Evolutionary conservation across 1,284 basidiomycete genomes (phyloP).

Genomic region (Salmacisia buchloeana): DNA sequence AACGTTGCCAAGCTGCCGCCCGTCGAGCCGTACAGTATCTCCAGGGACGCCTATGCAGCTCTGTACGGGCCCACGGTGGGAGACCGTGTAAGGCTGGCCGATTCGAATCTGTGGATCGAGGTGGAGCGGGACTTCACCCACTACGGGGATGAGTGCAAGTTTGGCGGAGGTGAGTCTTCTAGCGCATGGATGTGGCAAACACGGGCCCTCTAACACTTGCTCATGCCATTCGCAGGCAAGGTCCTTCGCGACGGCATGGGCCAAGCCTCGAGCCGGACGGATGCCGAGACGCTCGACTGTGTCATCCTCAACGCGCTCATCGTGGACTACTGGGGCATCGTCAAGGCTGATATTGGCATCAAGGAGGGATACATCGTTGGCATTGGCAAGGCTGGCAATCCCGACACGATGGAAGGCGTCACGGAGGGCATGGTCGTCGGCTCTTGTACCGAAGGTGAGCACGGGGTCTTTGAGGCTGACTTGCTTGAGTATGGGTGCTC

Average conservation of each 20-base stretch:
- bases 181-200: too few relatives aligned
- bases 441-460: conserved; percentile 11
- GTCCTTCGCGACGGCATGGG: conserved; percentile 56
- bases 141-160: conserved; percentile 88
- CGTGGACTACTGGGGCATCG: conserved; percentile 89
- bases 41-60: conserved; percentile 34
- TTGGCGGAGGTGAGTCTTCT: conserved; percentile 75
- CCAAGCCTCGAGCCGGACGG: conserved; percentile 71
- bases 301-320: conserved; percentile 93
- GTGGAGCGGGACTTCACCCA: conserved; percentile 80
- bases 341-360: conserved; percentile 97
- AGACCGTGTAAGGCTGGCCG: conserved; percentile 79
- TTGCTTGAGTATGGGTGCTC: not conserved
- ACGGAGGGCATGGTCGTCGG: conserved; percentile 72
- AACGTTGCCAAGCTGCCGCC: not conserved
- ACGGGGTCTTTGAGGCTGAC: not conserved
- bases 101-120: conserved; percentile 85
- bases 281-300: conserved; percentile 71
- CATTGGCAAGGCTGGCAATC: conserved; percentile 95
- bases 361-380: conserved; percentile 76
- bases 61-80: conserved; percentile 77
- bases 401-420: conserved; percentile 82
- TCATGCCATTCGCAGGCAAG: conserved; percentile 22
- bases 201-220: not conserved
- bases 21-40: conserved; percentile 25